Conservation (phyloP, 2,329 filamentous ascomycete species). For the Venturiaceae sp. region DNA sequence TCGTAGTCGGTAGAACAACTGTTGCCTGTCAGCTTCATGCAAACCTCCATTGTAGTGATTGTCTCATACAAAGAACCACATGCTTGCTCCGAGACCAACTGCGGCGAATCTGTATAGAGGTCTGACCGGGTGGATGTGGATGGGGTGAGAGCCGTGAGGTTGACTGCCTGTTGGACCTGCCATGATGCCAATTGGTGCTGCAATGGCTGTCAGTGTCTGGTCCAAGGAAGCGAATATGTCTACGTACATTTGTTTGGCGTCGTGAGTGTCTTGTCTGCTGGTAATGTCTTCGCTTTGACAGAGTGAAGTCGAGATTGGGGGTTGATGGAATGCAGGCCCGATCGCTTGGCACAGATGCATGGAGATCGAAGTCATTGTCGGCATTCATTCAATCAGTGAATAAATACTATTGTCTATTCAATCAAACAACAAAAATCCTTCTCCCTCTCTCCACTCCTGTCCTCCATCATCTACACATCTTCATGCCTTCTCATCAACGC, state of each 20-base stretch:
- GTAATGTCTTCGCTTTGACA: neutral
- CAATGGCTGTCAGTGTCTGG: neutral
- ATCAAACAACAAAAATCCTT: neutral
- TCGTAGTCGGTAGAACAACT: conserved; percentile 95
- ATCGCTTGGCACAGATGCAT: neutral
- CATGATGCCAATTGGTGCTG: conserved; percentile 1
- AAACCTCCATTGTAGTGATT: neutral
- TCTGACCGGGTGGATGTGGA: conserved; percentile 50
- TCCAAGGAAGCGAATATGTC: neutral
- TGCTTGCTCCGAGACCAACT: conserved; percentile 81
- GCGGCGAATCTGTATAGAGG: conserved; percentile 77
- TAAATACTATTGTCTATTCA: neutral
- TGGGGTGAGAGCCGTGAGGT: conserved; percentile 29
- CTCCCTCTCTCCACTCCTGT: neutral
- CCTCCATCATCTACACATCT: neutral
- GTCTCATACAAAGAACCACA: conserved; percentile 94
- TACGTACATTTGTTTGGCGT: neutral
- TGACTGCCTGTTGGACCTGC: neutral
- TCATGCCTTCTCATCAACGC: neutral
- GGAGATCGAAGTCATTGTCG: neutral
- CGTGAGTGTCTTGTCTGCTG: neutral
- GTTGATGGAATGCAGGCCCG: too few species aligned
- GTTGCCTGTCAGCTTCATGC: conserved; percentile 15
- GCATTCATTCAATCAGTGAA: neutral
- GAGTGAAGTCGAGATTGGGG: neutral